Evolutionary conservation across 2,329 filamentous ascomycete species (phyloP).

Genomic region (Talaromyces pinophilus): DNA sequence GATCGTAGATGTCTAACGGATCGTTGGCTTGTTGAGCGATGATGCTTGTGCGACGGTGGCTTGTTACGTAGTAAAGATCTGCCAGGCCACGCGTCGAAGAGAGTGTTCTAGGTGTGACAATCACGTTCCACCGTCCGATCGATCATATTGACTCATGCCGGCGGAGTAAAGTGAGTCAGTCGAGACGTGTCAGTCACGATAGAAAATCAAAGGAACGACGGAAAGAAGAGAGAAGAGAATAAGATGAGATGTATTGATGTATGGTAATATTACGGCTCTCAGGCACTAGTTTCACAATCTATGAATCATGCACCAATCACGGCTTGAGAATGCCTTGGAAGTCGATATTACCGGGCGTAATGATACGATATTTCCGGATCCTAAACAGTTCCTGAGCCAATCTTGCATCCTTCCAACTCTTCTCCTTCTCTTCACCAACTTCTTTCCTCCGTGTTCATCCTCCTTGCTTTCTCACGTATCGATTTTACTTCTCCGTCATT

Average conservation of each 20-base stretch:
- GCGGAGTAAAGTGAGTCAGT: not conserved
- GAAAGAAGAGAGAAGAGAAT: not conserved
- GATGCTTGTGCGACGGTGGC: not conserved
- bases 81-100: not conserved
- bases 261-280: conserved; percentile 6
- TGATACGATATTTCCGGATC: not conserved
- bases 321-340: not conserved
- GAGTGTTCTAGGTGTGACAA: not conserved
- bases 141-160: not conserved
- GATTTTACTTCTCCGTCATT: conserved; percentile 11
- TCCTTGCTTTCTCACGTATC: not conserved
- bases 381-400: not conserved
- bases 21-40: not conserved
- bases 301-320: not conserved
- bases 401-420: not conserved
- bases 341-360: not conserved
- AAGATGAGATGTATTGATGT: conserved; percentile 7
- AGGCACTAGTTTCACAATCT: conserved; percentile 12
- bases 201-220: not conserved
- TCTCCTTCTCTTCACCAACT: not conserved
- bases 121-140: not conserved
- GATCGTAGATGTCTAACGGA: not conserved
- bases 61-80: not conserved
- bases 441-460: not conserved
- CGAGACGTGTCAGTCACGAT: not conserved